Conservation (phyloP, 2,329 filamentous ascomycete species). For the Diaporthe sp. region DNA sequence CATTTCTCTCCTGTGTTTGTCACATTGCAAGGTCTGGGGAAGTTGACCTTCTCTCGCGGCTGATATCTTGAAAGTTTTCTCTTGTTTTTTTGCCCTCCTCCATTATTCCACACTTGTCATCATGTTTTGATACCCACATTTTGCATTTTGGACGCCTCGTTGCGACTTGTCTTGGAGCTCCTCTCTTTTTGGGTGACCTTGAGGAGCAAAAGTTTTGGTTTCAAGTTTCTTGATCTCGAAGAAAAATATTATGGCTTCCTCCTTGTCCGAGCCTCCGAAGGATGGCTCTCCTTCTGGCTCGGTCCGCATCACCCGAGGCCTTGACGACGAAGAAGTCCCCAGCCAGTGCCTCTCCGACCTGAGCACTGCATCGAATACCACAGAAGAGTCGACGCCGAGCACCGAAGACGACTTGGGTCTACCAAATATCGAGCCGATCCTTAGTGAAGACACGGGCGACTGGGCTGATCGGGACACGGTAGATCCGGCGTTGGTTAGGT, state of each 20-base stretch:
- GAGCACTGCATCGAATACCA: not conserved
- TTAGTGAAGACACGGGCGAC: constrained; percentile 29
- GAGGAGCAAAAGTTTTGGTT: constrained; percentile 35
- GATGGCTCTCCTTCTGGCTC: constrained; percentile 35
- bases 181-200: constrained; percentile 23
- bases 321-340: not conserved
- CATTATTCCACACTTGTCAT: constrained; percentile 31
- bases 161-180: constrained; percentile 33
- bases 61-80: constrained; percentile 18
- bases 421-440: not conserved
- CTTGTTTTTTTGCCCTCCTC: constrained; percentile 19
- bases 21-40: constrained; percentile 19
- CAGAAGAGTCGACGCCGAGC: not conserved
- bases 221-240: constrained; percentile 34
- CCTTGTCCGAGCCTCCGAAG: constrained; percentile 27
- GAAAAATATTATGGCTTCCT: constrained; percentile 39
- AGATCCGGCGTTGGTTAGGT: constrained; percentile 38
- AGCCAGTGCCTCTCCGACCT: constrained; percentile 7
- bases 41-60: constrained; percentile 38
- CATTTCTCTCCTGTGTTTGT: constrained; percentile 13
- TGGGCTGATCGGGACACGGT: constrained; percentile 40
- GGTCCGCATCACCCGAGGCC: constrained; percentile 30
- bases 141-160: constrained; percentile 39
- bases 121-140: constrained; percentile 38
- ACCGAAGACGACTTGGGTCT: not conserved